Evolutionary conservation across 2,329 filamentous ascomycete genomes (phyloP).

Genomic region (Lecanoromycetidae sp.): DNA sequence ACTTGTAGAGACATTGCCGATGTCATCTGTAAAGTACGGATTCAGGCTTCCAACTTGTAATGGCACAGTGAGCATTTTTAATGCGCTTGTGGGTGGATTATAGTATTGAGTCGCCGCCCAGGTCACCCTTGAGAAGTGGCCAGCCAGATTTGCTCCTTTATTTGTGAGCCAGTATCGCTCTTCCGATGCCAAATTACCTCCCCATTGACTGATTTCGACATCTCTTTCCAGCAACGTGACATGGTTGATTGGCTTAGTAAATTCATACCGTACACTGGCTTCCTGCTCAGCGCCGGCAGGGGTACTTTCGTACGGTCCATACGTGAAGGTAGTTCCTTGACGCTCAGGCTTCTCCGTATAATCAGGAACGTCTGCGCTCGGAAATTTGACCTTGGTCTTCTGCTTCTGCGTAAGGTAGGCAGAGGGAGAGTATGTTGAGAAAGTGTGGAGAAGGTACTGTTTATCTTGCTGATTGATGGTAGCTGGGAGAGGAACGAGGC

Average conservation of each 20-base stretch:
- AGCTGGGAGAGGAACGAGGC: conserved; percentile 69
- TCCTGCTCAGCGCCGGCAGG: conserved; percentile 64
- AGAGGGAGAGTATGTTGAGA: conserved; percentile 74
- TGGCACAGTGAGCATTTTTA: conserved; percentile 71
- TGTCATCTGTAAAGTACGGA: conserved; percentile 89
- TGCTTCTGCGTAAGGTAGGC: conserved; percentile 81
- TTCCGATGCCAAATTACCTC: conserved; percentile 88
- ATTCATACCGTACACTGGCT: conserved; percentile 79
- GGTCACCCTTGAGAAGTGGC: conserved; percentile 63
- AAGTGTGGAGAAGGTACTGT: conserved; percentile 76
- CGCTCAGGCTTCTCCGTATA: conserved; percentile 73
- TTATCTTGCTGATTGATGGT: conserved; percentile 71
- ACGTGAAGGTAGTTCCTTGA: conserved; percentile 74
- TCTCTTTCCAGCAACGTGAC: conserved; percentile 73
- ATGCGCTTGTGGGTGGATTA: conserved; percentile 61
- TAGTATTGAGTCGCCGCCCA: conserved; percentile 69
- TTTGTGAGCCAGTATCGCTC: conserved; percentile 85
- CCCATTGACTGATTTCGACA: conserved; percentile 94
- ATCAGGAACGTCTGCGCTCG: conserved; percentile 65
- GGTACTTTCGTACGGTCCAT: conserved; percentile 76
- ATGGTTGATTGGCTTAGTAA: conserved; percentile 80
- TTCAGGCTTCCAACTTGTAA: conserved; percentile 69
- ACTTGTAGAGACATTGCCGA: conserved; percentile 94
- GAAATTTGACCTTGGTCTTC: conserved; percentile 92
- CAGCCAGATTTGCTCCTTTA: conserved; percentile 64